A percentile compares a stretch with the other conserved stretches of the same genome.
phyloP scores from a whole-genome alignment of 129 eudicot species.

The Heracleum sosnowskyi region DNA sequence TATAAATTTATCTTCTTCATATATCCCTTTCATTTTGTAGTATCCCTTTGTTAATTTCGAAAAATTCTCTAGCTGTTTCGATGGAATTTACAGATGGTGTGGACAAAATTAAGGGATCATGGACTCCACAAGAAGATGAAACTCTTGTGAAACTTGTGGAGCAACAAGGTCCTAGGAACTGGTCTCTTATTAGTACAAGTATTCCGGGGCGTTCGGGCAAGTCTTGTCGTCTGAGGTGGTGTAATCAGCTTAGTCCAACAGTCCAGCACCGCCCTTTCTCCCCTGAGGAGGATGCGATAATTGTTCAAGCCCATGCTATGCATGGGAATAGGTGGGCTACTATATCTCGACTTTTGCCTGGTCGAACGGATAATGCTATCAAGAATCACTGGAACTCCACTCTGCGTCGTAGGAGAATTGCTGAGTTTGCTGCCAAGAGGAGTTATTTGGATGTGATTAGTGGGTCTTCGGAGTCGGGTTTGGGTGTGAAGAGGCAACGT shows the following conservation, averaged over 20 bases:
- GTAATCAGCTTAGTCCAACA: conserved; percentile 69
- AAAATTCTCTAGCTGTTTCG: not conserved
- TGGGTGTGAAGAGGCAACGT: conserved; percentile 31
- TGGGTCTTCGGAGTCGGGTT: conserved; percentile 31
- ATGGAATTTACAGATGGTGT: conserved; percentile 9
- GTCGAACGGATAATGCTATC: conserved; percentile 66
- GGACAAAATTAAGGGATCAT: conserved; percentile 49
- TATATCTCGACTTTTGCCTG: conserved; percentile 52
- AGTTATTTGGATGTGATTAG: conserved; percentile 5
- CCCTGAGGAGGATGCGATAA: conserved; percentile 50
- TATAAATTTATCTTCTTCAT: not conserved
- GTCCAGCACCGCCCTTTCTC: conserved; percentile 67
- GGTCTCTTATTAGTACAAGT: conserved; percentile 46
- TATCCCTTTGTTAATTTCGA: no score
- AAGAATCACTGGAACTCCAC: conserved; percentile 79
- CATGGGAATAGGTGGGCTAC: conserved; percentile 71
- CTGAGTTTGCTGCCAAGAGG: not conserved
- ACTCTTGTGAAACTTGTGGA: conserved; percentile 46
- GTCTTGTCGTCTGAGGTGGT: conserved; percentile 70
- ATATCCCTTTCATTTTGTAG: not conserved
- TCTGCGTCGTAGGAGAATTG: conserved; percentile 23
- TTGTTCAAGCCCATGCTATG: conserved; percentile 39
- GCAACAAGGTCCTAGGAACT: conserved; percentile 59
- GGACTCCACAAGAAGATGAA: conserved; percentile 64
- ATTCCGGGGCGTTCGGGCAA: conserved; percentile 75